Evolutionary conservation across 2,329 filamentous ascomycete genomes (phyloP).

Genomic region (Cryoendolithus antarcticus): DNA sequence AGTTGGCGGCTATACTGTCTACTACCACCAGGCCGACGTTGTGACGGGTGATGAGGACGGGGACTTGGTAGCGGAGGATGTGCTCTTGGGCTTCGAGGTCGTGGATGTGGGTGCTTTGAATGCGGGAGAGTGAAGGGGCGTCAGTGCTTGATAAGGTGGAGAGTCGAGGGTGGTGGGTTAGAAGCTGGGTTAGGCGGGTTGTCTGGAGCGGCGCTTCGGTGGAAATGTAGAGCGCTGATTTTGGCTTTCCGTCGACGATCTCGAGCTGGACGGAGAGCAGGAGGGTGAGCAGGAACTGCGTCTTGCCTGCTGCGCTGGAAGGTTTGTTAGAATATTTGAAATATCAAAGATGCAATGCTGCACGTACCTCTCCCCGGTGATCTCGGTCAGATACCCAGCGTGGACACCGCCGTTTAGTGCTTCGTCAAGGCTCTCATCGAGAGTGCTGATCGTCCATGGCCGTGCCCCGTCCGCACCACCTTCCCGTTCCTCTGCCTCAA

Average conservation of each 20-base stretch:
- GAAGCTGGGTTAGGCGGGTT: constrained; percentile 65
- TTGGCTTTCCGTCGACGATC: constrained; percentile 36
- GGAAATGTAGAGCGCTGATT: constrained; percentile 80
- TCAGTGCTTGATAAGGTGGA: constrained; percentile 27
- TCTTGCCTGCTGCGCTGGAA: constrained; percentile 74
- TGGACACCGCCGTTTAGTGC: constrained; percentile 69
- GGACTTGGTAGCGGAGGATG: constrained; percentile 84
- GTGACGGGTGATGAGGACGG: constrained; percentile 65
- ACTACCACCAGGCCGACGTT: constrained; percentile 71
- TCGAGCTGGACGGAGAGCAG: constrained; percentile 70
- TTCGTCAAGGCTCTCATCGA: constrained; percentile 61
- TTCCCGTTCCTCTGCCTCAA: not conserved
- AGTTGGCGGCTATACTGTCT: constrained; percentile 91
- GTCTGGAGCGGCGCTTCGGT: constrained; percentile 83
- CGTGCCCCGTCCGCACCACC: constrained; percentile 21
- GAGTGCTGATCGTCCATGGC: constrained; percentile 60
- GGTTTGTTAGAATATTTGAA: constrained; percentile 4
- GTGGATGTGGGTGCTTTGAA: constrained; percentile 71
- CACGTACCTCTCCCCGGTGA: constrained; percentile 72
- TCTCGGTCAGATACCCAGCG: constrained; percentile 69
- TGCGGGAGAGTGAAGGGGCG: constrained; percentile 56
- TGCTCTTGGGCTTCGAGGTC: constrained; percentile 94
- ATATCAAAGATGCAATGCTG: constrained; percentile 4
- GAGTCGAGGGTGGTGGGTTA: constrained; percentile 54
- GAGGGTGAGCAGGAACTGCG: constrained; percentile 77